phyloP scores from a whole-genome alignment of 768 basidiomycete species.

The Serendipita vermifera region DNA sequence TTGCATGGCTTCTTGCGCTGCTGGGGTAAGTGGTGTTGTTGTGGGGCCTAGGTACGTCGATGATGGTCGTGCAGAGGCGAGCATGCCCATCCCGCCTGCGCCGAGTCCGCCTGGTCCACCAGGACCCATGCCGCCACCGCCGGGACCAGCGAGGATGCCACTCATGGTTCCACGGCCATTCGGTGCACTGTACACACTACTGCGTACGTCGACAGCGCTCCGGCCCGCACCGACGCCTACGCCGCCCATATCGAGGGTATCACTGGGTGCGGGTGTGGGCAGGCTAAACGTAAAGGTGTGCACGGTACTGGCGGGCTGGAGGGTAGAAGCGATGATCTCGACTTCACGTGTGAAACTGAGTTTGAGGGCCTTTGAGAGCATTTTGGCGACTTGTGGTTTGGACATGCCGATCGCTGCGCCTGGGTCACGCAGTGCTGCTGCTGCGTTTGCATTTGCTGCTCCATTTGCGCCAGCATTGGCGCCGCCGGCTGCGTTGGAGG shows the following conservation, averaged over 20 bases:
- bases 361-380: conserved; percentile 85
- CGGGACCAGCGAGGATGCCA: not conserved
- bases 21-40: conserved; percentile 26
- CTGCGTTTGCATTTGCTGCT: conserved; percentile 30
- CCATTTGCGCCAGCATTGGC: conserved; percentile 23
- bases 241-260: not conserved
- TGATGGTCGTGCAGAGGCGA: conserved; percentile 53
- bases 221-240: not conserved
- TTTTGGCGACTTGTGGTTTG: conserved; percentile 79
- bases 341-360: conserved; percentile 87
- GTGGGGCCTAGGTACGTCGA: conserved; percentile 70
- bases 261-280: conserved; percentile 44
- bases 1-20: conserved; percentile 28
- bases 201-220: not conserved
- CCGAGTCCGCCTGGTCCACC: not conserved
- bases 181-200: conserved; percentile 1
- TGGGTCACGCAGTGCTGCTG: not conserved
- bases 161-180: not conserved
- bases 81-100: conserved; percentile 18
- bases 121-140: not conserved
- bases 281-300: conserved; percentile 85
- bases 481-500: not conserved
- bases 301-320: conserved; percentile 84
- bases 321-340: conserved; percentile 87
- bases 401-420: conserved; percentile 60